These are phyloP conservation scores for Jamesozyma jinghongensis DNA, from an alignment of 805 yeast species.

Conservation along the genomic window DNA sequence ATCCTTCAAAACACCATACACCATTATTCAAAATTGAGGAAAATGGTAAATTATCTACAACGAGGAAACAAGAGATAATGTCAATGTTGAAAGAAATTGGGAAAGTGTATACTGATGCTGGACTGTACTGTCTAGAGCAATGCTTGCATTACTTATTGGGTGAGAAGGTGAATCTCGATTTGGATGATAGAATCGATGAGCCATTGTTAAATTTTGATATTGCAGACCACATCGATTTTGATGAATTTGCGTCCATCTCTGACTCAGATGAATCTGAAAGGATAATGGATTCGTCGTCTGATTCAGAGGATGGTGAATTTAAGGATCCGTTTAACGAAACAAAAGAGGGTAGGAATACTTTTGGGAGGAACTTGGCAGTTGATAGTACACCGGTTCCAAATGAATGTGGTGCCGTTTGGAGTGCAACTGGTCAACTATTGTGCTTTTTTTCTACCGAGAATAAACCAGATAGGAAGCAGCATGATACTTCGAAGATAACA, in stretches of 20 bases:
- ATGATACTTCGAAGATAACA: conserved; percentile 23
- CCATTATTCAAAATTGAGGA: conserved; percentile 68
- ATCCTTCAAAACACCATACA: conserved; percentile 48
- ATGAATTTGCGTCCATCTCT: conserved; percentile 27
- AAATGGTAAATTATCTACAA: conserved; percentile 54
- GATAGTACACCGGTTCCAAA: conserved; percentile 88
- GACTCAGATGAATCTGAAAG: conserved; percentile 27
- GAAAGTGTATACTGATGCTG: conserved; percentile 43
- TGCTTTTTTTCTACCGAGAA: conserved; percentile 68
- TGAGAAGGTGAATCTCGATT: conserved; percentile 48
- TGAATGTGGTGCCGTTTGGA: conserved; percentile 90
- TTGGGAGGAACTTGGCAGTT: conserved; percentile 29
- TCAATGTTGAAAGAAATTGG: conserved; percentile 47
- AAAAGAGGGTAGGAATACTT: conserved; percentile 5
- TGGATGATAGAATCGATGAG: conserved; percentile 27
- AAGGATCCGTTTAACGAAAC: conserved; percentile 22
- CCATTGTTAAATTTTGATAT: conserved; percentile 26
- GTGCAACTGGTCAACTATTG: conserved; percentile 65
- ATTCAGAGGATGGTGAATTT: conserved; percentile 34
- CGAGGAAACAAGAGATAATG: conserved; percentile 43
- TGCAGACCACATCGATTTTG: conserved; percentile 28
- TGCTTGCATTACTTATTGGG: conserved; percentile 74
- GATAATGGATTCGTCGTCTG: conserved; percentile 26
- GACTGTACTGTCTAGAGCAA: conserved; percentile 69
- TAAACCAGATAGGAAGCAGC: conserved; percentile 32